Conservation (phyloP, 305 asterid species). For the Petunia hybrid region DNA sequence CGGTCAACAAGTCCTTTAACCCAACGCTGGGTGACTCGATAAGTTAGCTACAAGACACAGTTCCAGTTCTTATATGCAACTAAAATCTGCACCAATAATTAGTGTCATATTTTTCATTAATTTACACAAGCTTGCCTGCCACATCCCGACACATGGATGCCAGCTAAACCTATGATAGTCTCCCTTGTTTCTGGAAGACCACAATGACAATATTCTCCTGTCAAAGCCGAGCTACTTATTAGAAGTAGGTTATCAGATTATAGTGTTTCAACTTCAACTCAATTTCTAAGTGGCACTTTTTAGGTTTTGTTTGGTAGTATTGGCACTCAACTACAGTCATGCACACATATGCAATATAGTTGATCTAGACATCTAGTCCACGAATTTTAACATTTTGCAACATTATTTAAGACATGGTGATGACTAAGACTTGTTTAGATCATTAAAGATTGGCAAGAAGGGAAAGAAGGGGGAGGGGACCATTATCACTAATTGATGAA, state of each 20-base stretch:
- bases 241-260: constrained; percentile 19
- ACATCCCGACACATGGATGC: constrained; percentile 23
- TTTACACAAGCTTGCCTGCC: constrained; percentile 19
- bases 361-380: too few relatives aligned
- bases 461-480: not conserved
- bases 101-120: constrained; percentile 18
- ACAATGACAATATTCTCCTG: constrained; percentile 15
- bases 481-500: constrained; percentile 23
- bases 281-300: not conserved
- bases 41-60: not conserved
- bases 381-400: too few relatives aligned
- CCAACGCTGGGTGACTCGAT: not conserved
- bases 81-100: constrained; percentile 12
- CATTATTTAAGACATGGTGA: too few relatives aligned
- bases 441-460: not conserved
- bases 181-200: constrained; percentile 6
- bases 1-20: too few relatives aligned
- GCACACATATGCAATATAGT: too few relatives aligned
- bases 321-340: too few relatives aligned
- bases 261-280: constrained; percentile 5
- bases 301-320: too few relatives aligned
- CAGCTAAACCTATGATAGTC: constrained; percentile 25
- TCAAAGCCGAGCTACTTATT: constrained; percentile 26
- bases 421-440: too few relatives aligned
- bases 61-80: not conserved